phyloP scores from a whole-genome alignment of 163 green algal species.

The Chloromonas sp. region DNA sequence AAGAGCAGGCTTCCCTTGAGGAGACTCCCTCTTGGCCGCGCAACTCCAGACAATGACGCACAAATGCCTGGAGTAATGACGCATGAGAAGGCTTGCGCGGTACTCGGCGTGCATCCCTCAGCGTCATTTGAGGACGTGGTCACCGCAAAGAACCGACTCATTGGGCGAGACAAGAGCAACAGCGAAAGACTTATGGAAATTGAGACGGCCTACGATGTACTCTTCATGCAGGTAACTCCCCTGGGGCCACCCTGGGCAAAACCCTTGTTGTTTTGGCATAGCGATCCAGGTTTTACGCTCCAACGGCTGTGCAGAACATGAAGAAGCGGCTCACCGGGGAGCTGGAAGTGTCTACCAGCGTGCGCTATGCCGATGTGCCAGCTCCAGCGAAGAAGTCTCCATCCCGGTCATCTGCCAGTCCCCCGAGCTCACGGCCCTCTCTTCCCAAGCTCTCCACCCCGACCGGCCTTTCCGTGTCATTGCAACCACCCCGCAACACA shows the following conservation, averaged over 20 bases:
- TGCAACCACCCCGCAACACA: neutral
- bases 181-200: slow-evolving; percentile 54
- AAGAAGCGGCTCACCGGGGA: slow-evolving; percentile 61
- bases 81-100: neutral
- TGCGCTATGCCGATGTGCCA: slow-evolving; percentile 65
- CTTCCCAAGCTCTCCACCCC: slow-evolving; percentile 3
- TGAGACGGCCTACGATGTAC: slow-evolving; percentile 79
- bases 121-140: slow-evolving; percentile 54
- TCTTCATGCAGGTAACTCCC: slow-evolving; percentile 61
- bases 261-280: neutral
- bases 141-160: slow-evolving; percentile 46
- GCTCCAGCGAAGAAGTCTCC: neutral
- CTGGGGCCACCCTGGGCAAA: neutral
- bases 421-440: neutral
- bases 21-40: no score
- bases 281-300: neutral
- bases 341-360: slow-evolving; percentile 46
- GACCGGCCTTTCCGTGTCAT: neutral
- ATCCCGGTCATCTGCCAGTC: neutral
- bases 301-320: slow-evolving; percentile 45
- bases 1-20: no score
- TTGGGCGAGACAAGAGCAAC: slow-evolving; percentile 28
- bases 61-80: neutral
- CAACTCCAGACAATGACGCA: no score
- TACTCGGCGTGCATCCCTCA: slow-evolving; percentile 16